Evolutionary conservation across 139 green algal genomes (phyloP), one percentile per base, ranked within the genome.

Genomic region (Coelastrella sp.): DNA sequence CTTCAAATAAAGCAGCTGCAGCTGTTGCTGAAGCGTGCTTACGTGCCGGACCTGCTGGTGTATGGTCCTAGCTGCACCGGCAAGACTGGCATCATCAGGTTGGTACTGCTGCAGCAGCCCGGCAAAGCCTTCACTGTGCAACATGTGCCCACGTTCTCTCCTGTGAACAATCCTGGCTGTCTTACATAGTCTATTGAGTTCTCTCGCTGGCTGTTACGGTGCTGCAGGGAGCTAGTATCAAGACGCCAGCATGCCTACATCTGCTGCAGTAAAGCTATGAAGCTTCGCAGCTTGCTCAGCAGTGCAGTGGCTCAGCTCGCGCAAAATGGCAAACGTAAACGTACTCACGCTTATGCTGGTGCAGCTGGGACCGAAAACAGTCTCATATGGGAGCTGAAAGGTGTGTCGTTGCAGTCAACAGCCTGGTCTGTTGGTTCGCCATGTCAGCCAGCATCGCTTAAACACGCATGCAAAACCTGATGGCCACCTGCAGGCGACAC

Each of bases 71-170:
- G 73, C 59, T 83, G 85, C 73, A 89, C 85, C 47, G 86, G 74
- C 86, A 90, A 90, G 74, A 73, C 59, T 20, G 77, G 74, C 86
- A 64, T 90, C 4, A 59, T 75, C 58, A 85, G 59, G 86, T 90
- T 32, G 56, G 74, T 17, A 20, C 19, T 61, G 22, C 74, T 59
- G n/a, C 74, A 60, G 8, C 74, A 59, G 32, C 13, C 23, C 20
- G 14, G n/a, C 20, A 78, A n/a, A 68, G 5, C 19, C 11, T 19
- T 61, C 58, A 7, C 4, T 13, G 59, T 22, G 13, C 47, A 73
- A 47, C 23, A 32, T 10, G 6, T 17, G 17, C 7, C 54, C 79
- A 68, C 16, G 32, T 73, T 7, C 13, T n/a, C 20, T 23, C n/a
- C 47, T 74, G 81, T n/a, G 32, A 47, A 47, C 32, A 47, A 47